Evolutionary conservation across 2,329 filamentous ascomycete genomes (phyloP).

Genomic region (Colletotrichum agaves): DNA sequence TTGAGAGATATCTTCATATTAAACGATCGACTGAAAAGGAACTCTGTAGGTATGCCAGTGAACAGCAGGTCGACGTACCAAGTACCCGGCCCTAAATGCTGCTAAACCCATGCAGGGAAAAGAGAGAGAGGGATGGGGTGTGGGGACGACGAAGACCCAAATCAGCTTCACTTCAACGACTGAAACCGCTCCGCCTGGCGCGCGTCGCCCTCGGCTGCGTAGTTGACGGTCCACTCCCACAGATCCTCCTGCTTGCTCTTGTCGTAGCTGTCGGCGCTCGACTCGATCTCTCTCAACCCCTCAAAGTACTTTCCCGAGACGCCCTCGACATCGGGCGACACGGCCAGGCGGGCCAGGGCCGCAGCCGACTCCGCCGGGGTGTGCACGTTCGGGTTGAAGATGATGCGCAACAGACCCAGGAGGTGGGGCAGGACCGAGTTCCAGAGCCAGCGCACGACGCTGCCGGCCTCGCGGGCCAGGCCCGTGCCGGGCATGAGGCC

Average conservation of each 20-base stretch:
- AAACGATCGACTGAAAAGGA: too few species aligned
- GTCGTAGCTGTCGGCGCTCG: constrained; percentile 56
- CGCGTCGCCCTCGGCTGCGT: too few species aligned
- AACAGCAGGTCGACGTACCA: too few species aligned
- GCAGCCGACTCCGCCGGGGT: constrained; percentile 51
- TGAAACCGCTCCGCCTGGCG: too few species aligned
- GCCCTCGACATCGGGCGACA: constrained; percentile 45
- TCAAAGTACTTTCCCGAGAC: constrained; percentile 58
- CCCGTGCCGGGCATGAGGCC: constrained; percentile 61
- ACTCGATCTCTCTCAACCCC: constrained; percentile 50
- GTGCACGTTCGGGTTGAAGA: constrained; percentile 51
- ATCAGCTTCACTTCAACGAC: too few species aligned
- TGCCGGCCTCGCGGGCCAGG: constrained; percentile 48
- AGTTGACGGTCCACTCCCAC: constrained; percentile 56
- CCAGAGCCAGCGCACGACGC: constrained; percentile 48
- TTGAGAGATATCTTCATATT: too few species aligned
- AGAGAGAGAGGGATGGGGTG: too few species aligned
- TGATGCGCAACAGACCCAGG: constrained; percentile 48
- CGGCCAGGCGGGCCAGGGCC: constrained; percentile 53
- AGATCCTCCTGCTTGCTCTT: constrained; percentile 59
- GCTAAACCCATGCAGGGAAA: too few species aligned
- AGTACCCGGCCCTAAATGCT: too few species aligned
- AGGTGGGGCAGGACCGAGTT: constrained; percentile 47
- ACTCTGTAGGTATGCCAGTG: too few species aligned
- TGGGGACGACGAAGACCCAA: too few species aligned